phyloP scores from a whole-genome alignment of 768 basidiomycete genomes.

The Clathrus columnatus region DNA sequence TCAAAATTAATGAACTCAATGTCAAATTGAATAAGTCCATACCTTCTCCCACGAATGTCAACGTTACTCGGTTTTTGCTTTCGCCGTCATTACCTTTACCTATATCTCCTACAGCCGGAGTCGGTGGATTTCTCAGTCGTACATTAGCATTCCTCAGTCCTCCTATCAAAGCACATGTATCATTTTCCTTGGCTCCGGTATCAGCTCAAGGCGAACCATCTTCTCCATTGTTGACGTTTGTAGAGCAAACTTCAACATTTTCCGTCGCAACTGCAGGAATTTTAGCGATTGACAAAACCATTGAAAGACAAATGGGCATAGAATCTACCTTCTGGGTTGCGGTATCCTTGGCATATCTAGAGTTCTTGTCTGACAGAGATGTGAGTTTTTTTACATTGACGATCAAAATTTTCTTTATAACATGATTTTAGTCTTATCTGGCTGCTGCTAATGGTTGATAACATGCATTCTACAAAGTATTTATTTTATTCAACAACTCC shows the following conservation, averaged over 20 bases:
- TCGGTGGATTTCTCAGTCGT: slow-evolving; percentile 10
- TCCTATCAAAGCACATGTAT: slow-evolving; percentile 8
- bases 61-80: slow-evolving; percentile 12
- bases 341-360: slow-evolving; percentile 63
- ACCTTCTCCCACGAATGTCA: background rate
- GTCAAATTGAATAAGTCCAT: slow-evolving; percentile 21
- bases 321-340: slow-evolving; percentile 75
- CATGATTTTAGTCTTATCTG: slow-evolving; percentile 6
- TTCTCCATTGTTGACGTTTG: slow-evolving; percentile 52
- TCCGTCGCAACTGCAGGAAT: slow-evolving; percentile 52
- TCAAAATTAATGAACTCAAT: slow-evolving; percentile 22
- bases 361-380: slow-evolving; percentile 71
- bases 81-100: slow-evolving; percentile 12
- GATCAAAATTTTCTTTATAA: background rate
- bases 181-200: slow-evolving; percentile 9
- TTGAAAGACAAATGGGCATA: slow-evolving; percentile 54
- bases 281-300: slow-evolving; percentile 51
- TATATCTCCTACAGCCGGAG: background rate
- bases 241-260: slow-evolving; percentile 62
- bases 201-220: background rate
- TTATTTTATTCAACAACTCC: background rate
- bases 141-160: background rate
- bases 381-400: slow-evolving; percentile 30
- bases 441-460: slow-evolving; percentile 6
- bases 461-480: background rate